Base-by-base conservation (phyloP, 768 basidiomycete species). In the Xerocomus potaroensis region DNA sequence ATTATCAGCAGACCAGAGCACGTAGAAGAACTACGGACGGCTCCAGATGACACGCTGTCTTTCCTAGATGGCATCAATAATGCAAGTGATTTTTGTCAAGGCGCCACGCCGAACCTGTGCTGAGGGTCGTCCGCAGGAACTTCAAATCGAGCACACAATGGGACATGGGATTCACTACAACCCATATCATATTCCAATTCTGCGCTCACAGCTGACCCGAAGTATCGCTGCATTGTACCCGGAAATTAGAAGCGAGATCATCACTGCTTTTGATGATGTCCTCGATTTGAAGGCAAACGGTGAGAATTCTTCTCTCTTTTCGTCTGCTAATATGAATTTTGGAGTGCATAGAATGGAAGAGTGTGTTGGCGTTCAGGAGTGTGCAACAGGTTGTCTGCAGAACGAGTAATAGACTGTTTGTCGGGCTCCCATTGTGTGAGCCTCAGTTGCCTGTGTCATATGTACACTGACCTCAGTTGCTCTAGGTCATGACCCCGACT, bases 401-500 rank as follows among this genome's bases (percentile, higher is more conserved):
- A 26, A 60, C 66, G 3, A 70, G 60, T 41, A 76, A 74, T 49
- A 69, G 79, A 10, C 43, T 72, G 6, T 74, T 79, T 48, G 71
- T 79, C 15, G 78, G 77, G 0, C 56, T 68, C 21, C 74, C 75
- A 4, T 31, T 74, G 3, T 79, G 78, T 75, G 34, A 33, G 32
- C 26, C 11, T 30, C 2, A 15, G 11, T 18, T 21, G 18, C 41
- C 6, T 19, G 34, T 11, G 16, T 21, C 21, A 4, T 34, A 36
- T 29, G 22, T 33, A 5, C 31, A 22, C 26, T 11, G 4, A 35
- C n/a, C 8, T 44, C 4, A 9, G 7, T 24, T n/a, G 22, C 19
- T 32, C 18, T 34, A 76, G 74, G 73, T 51, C 66, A 72, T 9
- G 50, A 74, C 39, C 52, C 59, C 7, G 69, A 64, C 4, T 75